phyloP scores from a whole-genome alignment of 2,329 filamentous ascomycete genomes.

The Hypoxylon sp. region DNA sequence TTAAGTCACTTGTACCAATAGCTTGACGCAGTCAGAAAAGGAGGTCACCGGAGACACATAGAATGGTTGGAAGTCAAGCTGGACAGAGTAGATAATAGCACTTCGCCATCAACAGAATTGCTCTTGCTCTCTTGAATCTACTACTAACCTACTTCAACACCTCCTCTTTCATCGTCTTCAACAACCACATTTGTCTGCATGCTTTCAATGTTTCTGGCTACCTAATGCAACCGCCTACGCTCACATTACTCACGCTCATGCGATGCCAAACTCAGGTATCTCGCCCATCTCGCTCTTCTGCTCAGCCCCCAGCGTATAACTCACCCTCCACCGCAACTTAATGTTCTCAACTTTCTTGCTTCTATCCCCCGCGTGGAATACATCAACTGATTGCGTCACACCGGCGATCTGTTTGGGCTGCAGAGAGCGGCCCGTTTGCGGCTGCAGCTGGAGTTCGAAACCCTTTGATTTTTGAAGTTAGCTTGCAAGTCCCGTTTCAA shows the following conservation, averaged over 20 bases:
- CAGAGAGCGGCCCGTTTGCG: slow-evolving; percentile 84
- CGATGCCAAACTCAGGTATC: slow-evolving; percentile 82
- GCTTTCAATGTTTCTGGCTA: not conserved
- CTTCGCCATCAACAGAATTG: slow-evolving; percentile 13
- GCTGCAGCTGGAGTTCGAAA: slow-evolving; percentile 83
- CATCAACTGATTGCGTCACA: slow-evolving; percentile 83
- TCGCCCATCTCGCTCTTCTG: slow-evolving; percentile 85
- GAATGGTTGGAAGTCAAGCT: not conserved
- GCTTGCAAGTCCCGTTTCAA: not conserved
- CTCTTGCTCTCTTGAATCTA: slow-evolving; percentile 22
- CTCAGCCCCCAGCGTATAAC: slow-evolving; percentile 78
- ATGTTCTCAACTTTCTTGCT: slow-evolving; percentile 79
- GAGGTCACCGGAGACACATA: not conserved
- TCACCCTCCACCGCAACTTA: slow-evolving; percentile 90
- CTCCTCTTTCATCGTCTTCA: not conserved
- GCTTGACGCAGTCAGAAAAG: not conserved
- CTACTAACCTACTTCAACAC: slow-evolving; percentile 3
- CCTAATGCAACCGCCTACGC: not conserved
- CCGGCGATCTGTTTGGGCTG: slow-evolving; percentile 79
- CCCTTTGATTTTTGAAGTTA: slow-evolving; percentile 64
- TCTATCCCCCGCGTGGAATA: slow-evolving; percentile 79
- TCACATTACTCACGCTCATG: slow-evolving; percentile 56
- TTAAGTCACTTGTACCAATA: not conserved
- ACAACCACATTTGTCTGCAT: not conserved
- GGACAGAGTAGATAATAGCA: not conserved